Conservation (phyloP, 805 yeast genomes). For the Lachancea thermotolerans region DNA sequence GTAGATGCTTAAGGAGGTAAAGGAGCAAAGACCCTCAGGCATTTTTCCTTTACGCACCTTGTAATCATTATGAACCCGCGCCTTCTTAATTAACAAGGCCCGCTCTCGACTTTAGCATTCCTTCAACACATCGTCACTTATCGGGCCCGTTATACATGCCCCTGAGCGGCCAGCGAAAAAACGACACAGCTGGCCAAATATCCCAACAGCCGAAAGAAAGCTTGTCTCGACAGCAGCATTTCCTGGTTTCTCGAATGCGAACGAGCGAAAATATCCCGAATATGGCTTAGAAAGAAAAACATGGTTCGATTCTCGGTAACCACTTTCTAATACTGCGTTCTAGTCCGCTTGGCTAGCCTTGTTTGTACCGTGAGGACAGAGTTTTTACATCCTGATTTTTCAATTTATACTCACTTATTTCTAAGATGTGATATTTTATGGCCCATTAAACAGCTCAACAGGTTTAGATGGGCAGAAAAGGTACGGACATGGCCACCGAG, state of each 20-base stretch:
- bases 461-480: conserved; percentile 10
- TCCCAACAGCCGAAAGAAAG: conserved; percentile 31
- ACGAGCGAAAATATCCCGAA: conserved; percentile 29
- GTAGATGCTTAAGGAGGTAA: too few relatives aligned
- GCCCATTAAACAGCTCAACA: neutral
- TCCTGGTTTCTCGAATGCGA: conserved; percentile 28
- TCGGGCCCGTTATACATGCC: conserved; percentile 6
- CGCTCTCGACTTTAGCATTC: too few relatives aligned
- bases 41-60: too few relatives aligned
- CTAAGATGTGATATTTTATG: neutral
- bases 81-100: too few relatives aligned
- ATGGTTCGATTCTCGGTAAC: conserved; percentile 5
- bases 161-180: conserved; percentile 28
- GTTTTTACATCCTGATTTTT: neutral
- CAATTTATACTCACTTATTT: neutral
- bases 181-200: conserved; percentile 30
- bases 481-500: conserved; percentile 10
- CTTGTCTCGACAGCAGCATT: conserved; percentile 27
- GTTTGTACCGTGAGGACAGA: neutral
- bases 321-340: neutral
- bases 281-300: conserved; percentile 27
- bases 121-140: too few relatives aligned
- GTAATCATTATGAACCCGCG: too few relatives aligned
- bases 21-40: too few relatives aligned
- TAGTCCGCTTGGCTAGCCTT: too few relatives aligned